Evolutionary conservation across 1,284 basidiomycete genomes (phyloP).

Genomic region (Sporisorium exsertum): DNA sequence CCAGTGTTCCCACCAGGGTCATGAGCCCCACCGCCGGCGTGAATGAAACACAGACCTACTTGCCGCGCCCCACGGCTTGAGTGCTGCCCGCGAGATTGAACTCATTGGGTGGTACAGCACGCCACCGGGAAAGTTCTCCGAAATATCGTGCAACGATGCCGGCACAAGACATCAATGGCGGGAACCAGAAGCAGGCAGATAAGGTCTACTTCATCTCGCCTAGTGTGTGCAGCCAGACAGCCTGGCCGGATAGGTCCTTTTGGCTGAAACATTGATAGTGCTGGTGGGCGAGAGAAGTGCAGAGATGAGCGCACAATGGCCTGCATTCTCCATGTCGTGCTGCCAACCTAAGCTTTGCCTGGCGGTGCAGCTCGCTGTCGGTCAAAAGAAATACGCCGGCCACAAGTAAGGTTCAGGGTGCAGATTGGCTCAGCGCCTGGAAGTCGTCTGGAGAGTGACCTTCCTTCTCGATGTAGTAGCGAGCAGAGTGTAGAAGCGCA

Average conservation of each 20-base stretch:
- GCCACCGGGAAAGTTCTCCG: neutral
- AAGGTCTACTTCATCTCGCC: constrained; percentile 26
- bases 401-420: constrained; percentile 11
- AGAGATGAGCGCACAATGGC: constrained; percentile 3
- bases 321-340: constrained; percentile 2
- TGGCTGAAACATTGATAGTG: neutral
- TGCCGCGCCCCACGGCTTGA: constrained; percentile 12
- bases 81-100: neutral
- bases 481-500: constrained; percentile 26
- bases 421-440: constrained; percentile 14
- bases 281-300: constrained; percentile 21
- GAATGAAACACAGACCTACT: constrained; percentile 7
- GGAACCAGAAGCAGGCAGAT: constrained; percentile 7
- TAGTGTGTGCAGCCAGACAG: constrained; percentile 4
- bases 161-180: neutral
- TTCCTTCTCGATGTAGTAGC: constrained; percentile 37
- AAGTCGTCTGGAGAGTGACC: constrained; percentile 29
- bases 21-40: constrained; percentile 21
- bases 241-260: neutral
- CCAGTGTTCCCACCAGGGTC: constrained; percentile 19
- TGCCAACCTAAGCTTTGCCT: constrained; percentile 13
- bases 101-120: neutral
- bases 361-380: constrained; percentile 2
- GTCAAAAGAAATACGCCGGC: neutral
- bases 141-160: constrained; percentile 2